Percentiles rank a stretch among this genome's conserved stretches.
These are phyloP conservation scores for Zea mays DNA, from an alignment of 176 grass and related monocot species.

Conservation along the genomic window Zm-B73-REFERENCE-NAM-5.0 NC_050096.1:279204001-279204500, in stretches of 20 bases:
- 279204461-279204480: constrained; percentile 87
- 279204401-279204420: constrained; percentile 20
- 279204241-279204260: constrained; percentile 15
- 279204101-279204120: constrained; percentile 2
- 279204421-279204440: background rate
- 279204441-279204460: constrained; percentile 15
- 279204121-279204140: constrained; percentile 21
- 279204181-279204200: background rate
- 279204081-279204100: background rate
- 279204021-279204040: no score
- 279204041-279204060: no score
- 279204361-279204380: constrained; percentile 13
- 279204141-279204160: constrained; percentile 6
- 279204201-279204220: constrained; percentile 8
- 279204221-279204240: background rate
- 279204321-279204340: background rate
- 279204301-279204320: background rate
- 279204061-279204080: no score
- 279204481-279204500: constrained; percentile 95
- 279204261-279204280: background rate
- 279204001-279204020: no score
- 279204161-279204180: constrained; percentile 20
- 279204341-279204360: background rate
- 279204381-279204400: constrained; percentile 18
- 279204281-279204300: constrained; percentile 5